Conservation (phyloP, 805 yeast species). For the Pichia heedii region DNA sequence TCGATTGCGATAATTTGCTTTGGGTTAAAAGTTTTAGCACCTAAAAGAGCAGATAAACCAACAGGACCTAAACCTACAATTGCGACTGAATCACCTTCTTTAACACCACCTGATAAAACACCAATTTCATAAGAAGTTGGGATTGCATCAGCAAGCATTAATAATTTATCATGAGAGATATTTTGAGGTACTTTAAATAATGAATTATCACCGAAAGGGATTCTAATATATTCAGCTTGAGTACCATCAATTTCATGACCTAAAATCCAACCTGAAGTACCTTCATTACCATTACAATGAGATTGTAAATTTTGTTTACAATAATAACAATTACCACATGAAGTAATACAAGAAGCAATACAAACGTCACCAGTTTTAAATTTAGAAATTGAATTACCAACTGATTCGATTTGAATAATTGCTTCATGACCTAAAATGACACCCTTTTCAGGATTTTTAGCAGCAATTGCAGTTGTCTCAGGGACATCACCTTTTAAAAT, state of each 20-base stretch:
- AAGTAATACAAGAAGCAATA: conserved; percentile 56
- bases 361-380: conserved; percentile 51
- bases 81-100: conserved; percentile 49
- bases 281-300: conserved; percentile 39
- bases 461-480: conserved; percentile 33
- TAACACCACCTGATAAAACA: conserved; percentile 44
- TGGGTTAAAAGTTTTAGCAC: conserved; percentile 48
- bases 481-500: conserved; percentile 54
- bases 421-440: conserved; percentile 55
- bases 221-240: conserved; percentile 51
- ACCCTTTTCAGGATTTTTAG: conserved; percentile 16
- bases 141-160: conserved; percentile 55
- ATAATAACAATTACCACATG: conserved; percentile 53
- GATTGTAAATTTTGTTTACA: conserved; percentile 47
- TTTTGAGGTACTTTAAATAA: conserved; percentile 27
- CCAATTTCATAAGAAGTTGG: conserved; percentile 66
- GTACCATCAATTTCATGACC: conserved; percentile 61
- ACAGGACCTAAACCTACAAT: conserved; percentile 65
- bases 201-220: conserved; percentile 40
- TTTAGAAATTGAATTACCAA: conserved; percentile 39
- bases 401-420: conserved; percentile 41
- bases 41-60: conserved; percentile 53
- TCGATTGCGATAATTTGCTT: conserved; percentile 48
- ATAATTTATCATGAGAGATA: conserved; percentile 36
- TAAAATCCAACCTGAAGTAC: conserved; percentile 40